phyloP scores from a whole-genome alignment of 2,329 filamentous ascomycete species.

The Phoma herbarum region DNA sequence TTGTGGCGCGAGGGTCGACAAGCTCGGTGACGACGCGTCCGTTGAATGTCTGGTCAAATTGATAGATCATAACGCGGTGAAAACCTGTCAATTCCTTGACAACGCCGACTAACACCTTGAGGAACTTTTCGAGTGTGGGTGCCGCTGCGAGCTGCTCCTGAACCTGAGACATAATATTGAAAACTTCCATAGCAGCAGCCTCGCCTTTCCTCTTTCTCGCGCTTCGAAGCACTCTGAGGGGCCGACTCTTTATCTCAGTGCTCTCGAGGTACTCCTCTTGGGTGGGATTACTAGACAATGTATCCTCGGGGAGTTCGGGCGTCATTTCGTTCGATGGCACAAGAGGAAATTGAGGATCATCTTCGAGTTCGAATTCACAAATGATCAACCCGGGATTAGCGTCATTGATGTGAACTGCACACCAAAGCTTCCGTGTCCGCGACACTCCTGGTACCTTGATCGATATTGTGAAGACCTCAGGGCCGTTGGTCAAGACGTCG shows the following conservation, averaged over 20 bases:
- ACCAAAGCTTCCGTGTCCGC: conserved; percentile 78
- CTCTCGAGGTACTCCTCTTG: conserved; percentile 77
- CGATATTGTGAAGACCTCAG: conserved; percentile 84
- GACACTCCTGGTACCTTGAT: conserved; percentile 65
- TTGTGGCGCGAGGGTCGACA: conserved; percentile 79
- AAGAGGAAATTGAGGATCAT: conserved; percentile 74
- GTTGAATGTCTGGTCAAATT: conserved; percentile 85
- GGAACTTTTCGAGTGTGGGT: conserved; percentile 72
- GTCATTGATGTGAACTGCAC: conserved; percentile 80
- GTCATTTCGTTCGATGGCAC: conserved; percentile 66
- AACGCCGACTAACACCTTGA: conserved; percentile 84
- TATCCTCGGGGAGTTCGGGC: conserved; percentile 75
- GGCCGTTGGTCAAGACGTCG: conserved; percentile 77
- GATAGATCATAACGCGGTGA: conserved; percentile 91
- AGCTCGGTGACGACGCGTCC: conserved; percentile 88
- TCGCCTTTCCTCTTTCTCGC: conserved; percentile 79
- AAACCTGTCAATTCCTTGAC: conserved; percentile 91
- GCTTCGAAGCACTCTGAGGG: conserved; percentile 77
- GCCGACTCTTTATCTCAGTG: conserved; percentile 77
- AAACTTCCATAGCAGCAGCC: conserved; percentile 86
- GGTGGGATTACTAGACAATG: conserved; percentile 75
- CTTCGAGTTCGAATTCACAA: conserved; percentile 88
- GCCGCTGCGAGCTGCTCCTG: conserved; percentile 85
- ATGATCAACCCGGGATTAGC: conserved; percentile 73
- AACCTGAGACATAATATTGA: conserved; percentile 90